Evolutionary conservation across 2,329 filamentous ascomycete genomes (phyloP).

Genomic region (Aspergillus spinulosporus): DNA sequence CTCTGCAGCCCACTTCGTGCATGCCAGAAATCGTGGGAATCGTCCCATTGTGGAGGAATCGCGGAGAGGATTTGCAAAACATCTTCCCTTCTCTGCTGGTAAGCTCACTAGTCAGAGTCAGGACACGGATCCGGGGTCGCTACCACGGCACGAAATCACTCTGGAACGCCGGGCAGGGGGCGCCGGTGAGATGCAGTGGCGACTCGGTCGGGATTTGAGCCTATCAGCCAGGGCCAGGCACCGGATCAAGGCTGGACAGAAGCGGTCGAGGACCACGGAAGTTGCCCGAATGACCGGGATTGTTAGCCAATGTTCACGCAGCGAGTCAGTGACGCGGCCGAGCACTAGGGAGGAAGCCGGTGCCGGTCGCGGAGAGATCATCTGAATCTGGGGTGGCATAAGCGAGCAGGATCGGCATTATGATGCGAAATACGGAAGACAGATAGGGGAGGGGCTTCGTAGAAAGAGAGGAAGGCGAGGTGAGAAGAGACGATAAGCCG

Average conservation of each 20-base stretch:
- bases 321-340: too few relatives aligned
- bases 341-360: not conserved
- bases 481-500: not conserved
- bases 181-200: not conserved
- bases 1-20: not conserved
- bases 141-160: conserved; percentile 1
- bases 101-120: not conserved
- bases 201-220: not conserved
- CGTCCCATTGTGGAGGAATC: not conserved
- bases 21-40: not conserved
- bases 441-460: not conserved
- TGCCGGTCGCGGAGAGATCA: conserved; percentile 4
- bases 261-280: not conserved
- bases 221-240: not conserved
- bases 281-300: conserved; percentile 3
- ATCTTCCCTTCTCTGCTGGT: conserved; percentile 5
- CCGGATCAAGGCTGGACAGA: not conserved
- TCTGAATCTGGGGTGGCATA: conserved; percentile 2
- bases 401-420: not conserved
- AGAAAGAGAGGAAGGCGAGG: not conserved
- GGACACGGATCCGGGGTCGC: not conserved
- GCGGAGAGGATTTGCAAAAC: not conserved
- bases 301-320: not conserved
- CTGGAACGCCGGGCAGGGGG: conserved; percentile 1
- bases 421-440: not conserved